phyloP scores from a whole-genome alignment of 352 stramenopile genomes.

The Globisporangium rhizosaccharum region DNA sequence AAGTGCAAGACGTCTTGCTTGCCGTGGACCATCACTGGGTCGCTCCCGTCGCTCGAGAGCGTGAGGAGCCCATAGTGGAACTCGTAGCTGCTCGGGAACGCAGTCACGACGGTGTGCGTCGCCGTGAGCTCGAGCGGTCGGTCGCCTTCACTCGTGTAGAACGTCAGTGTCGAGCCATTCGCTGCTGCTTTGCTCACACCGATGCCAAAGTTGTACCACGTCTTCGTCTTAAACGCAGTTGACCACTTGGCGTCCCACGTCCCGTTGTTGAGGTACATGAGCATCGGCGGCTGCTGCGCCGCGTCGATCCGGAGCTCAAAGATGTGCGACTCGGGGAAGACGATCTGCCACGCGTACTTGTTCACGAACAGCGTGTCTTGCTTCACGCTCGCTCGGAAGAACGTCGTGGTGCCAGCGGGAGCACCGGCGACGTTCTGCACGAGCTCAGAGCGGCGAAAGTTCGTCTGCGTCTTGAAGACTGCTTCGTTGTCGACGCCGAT shows the following conservation, averaged over 20 bases:
- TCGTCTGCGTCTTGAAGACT: slow-evolving; percentile 47
- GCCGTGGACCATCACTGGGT: too few species aligned
- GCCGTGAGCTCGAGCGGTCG: slow-evolving; percentile 25
- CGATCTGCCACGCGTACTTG: slow-evolving; percentile 48
- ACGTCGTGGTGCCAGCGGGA: slow-evolving; percentile 28
- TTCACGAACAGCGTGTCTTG: slow-evolving; percentile 44
- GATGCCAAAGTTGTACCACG: slow-evolving; percentile 70
- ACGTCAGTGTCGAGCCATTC: slow-evolving; percentile 23
- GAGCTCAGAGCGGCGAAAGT: slow-evolving; percentile 64
- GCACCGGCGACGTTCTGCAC: slow-evolving; percentile 49
- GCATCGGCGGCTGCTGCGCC: slow-evolving; percentile 28
- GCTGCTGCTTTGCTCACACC: slow-evolving; percentile 19
- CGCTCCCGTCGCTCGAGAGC: slow-evolving; percentile 25
- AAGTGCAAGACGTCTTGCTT: too few species aligned
- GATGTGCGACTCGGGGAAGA: slow-evolving; percentile 51
- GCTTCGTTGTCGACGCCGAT: slow-evolving; percentile 40
- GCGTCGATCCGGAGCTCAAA: slow-evolving; percentile 57
- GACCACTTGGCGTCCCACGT: slow-evolving; percentile 44
- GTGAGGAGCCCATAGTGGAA: slow-evolving; percentile 38
- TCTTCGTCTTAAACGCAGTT: slow-evolving; percentile 34
- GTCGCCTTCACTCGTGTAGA: slow-evolving; percentile 48
- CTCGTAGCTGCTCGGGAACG: slow-evolving; percentile 18
- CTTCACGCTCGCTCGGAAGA: slow-evolving; percentile 58
- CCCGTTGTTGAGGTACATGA: slow-evolving; percentile 45
- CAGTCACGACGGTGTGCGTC: slow-evolving; percentile 23